phyloP scores from a whole-genome alignment of 108 stramenopile genomes.

The Discostella stelligeroides region DNA sequence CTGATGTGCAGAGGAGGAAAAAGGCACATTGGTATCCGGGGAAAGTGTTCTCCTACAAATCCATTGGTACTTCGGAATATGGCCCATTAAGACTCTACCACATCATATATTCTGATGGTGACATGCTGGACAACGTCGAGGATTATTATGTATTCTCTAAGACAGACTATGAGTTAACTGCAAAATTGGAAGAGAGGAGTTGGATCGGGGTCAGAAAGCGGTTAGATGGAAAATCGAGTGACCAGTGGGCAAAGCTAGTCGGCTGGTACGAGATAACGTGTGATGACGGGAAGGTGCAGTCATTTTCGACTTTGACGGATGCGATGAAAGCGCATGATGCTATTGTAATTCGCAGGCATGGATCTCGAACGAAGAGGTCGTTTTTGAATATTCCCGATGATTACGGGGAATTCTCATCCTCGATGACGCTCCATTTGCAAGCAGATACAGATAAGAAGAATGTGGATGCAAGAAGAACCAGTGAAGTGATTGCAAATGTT shows the following conservation, averaged over 20 bases:
- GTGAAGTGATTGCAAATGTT: no score
- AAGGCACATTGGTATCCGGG: conserved; percentile 10
- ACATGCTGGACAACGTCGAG: conserved; percentile 3
- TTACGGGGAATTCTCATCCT: not conserved
- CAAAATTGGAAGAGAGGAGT: conserved; percentile 1
- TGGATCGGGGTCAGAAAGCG: conserved; percentile 11
- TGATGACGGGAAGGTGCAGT: not conserved
- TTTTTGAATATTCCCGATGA: conserved; percentile 12
- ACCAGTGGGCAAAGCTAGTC: conserved; percentile 14
- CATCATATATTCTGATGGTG: conserved; percentile 21
- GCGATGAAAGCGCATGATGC: conserved; percentile 16
- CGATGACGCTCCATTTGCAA: not conserved
- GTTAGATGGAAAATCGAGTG: conserved; percentile 6
- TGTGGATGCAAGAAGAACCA: no score
- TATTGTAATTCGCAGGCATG: conserved; percentile 4
- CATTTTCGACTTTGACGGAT: conserved; percentile 2
- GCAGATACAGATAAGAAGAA: no score
- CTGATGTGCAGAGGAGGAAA: not conserved
- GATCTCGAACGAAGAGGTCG: conserved; percentile 4
- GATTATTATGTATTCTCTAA: conserved; percentile 8
- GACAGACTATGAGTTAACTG: conserved; percentile 8
- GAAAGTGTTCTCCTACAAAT: conserved; percentile 11
- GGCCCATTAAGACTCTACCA: conserved; percentile 10
- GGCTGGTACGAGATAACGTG: conserved; percentile 15
- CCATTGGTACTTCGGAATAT: not conserved